Evolutionary conservation across 2,329 filamentous ascomycete species (phyloP), one percentile per base, ranked within the genome.

Genomic region (Xylariomycetidae sp.): DNA sequence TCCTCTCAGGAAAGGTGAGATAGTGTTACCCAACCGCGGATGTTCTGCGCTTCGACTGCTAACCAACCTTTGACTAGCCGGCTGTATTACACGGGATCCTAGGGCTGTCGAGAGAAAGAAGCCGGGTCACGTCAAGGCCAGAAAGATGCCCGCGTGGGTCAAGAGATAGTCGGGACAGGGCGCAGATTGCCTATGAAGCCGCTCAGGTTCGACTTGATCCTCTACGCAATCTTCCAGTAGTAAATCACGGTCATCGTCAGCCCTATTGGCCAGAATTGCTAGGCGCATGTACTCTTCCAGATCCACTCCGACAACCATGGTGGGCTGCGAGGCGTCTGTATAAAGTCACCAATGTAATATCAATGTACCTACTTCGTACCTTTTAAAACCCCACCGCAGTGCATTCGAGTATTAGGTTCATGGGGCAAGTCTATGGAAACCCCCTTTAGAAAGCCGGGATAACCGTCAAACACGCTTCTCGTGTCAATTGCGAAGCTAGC

Each of bases 141-240:
- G 92, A 66, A 98, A 98, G 80, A 94, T 85, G 80, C 90, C 90
- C 40, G 77, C 92, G 53, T 98, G 94, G 92, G 89, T 97, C 74
- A 97, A 96, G 80, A 67, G 75, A 67, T 80, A 71, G 43, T 37
- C 34, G 31, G 37, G 25, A n/a, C 22, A 23, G 30, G 13, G 5
- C 33, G 17, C 25, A 22, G 27, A 35, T 27, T 30, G 19, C 23
- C 34, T 32, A 27, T 36, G 29, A 17, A 20, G 20, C 27, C 25
- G 25, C 27, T 29, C 17, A 33, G 25, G 13, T 25, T 9, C 14
- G 13, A 6, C 19, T 19, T 16, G 31, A 22, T 22, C 18, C 32
- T 31, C 26, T 33, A 31, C 20, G 28, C 33, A 31, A 26, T 34
- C 26, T 31, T 37, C 30, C 31, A 34, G 31, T 31, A 37, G 22